Evolutionary conservation across 2,329 filamentous ascomycete species (phyloP).

Genomic region (Calonectria montana): DNA sequence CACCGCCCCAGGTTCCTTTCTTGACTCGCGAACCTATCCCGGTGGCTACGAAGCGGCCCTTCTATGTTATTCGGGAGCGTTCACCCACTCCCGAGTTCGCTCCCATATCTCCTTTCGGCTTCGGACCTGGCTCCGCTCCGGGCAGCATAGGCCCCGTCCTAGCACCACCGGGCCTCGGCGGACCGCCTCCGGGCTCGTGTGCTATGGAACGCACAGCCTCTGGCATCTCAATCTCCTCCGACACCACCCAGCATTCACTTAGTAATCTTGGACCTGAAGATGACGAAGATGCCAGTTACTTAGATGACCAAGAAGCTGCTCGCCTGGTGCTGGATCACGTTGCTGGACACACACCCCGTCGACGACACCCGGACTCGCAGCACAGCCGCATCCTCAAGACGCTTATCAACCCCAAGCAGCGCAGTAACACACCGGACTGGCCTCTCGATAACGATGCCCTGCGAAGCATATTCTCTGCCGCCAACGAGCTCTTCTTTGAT

Average conservation of each 20-base stretch:
- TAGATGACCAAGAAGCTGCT: conserved; percentile 61
- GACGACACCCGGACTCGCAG: conserved; percentile 59
- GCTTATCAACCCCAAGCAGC: conserved; percentile 64
- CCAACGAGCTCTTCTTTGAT: conserved; percentile 72
- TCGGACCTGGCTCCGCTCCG: conserved; percentile 28
- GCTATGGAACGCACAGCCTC: conserved; percentile 62
- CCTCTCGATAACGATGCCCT: conserved; percentile 68
- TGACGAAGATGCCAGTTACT: conserved; percentile 48
- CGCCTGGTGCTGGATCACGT: conserved; percentile 61
- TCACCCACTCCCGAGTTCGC: conserved; percentile 38
- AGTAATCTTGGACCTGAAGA: conserved; percentile 38
- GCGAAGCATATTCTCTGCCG: conserved; percentile 68
- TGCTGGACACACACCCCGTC: conserved; percentile 53
- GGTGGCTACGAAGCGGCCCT: conserved; percentile 46
- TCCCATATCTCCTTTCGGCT: conserved; percentile 28
- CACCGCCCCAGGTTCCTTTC: conserved; percentile 20
- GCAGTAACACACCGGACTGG: conserved; percentile 55
- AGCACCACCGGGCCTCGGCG: conserved; percentile 23
- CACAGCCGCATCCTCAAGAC: conserved; percentile 68
- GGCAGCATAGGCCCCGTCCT: conserved; percentile 30
- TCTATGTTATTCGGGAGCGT: conserved; percentile 54
- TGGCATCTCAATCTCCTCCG: conserved; percentile 59
- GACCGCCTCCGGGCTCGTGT: conserved; percentile 32
- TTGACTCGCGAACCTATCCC: conserved; percentile 42
- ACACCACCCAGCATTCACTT: conserved; percentile 48